Base-by-base conservation (phyloP, 2,329 filamentous ascomycete species). In the Colletotrichum caudatum region DNA sequence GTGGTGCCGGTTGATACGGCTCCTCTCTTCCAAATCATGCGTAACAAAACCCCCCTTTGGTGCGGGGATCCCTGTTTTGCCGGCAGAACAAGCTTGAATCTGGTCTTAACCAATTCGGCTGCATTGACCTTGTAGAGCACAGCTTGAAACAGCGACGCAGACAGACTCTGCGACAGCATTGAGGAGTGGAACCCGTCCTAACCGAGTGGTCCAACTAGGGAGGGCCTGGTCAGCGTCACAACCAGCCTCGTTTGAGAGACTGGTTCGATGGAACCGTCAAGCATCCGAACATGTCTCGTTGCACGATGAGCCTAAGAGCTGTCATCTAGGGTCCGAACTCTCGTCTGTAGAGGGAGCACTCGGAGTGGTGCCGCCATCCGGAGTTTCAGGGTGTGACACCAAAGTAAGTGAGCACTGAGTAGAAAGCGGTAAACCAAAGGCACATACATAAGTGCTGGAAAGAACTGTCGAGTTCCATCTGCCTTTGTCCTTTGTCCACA, bases 341-440 rank as follows among this genome's bases (percentile, higher is more conserved):
- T 64, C 65, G 58, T 69, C 65, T 59, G 41, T 26, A 56, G 46
- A 26, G 37, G 37, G 23, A 48, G 35, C 33, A 65, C 46, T 69
- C 54, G 68, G 39, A 53, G 54, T 60, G 65, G 59, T 60, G 48
- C 69, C 54, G 69, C 65, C 65, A 60, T 72, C 65, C 65, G 54
- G 59, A 64, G 69, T 72, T 72, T 72, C 69, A 72, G 65, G 54
- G 41, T 69, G 54, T 69, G 65, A 64, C 69, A 64, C 60, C 18
- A 26, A 54, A 59, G 53, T 16, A 29, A 46, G 46, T 33, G 29
- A 33, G 59, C 37, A 62, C 51, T 37, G 20, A 26, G 50, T n/a
- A 35, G 29, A 39, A 35, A 29, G 33, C 53, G 16, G 60, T 53
- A 33, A 14, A 5, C 29, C 14, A 5, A 18, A 23, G 16, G n/a